Percentiles rank a stretch among this genome's conserved stretches.
These are phyloP conservation scores for Stephanodiscus triporus DNA, from an alignment of 108 stramenopile genomes.

Conservation along the genomic window DNA sequence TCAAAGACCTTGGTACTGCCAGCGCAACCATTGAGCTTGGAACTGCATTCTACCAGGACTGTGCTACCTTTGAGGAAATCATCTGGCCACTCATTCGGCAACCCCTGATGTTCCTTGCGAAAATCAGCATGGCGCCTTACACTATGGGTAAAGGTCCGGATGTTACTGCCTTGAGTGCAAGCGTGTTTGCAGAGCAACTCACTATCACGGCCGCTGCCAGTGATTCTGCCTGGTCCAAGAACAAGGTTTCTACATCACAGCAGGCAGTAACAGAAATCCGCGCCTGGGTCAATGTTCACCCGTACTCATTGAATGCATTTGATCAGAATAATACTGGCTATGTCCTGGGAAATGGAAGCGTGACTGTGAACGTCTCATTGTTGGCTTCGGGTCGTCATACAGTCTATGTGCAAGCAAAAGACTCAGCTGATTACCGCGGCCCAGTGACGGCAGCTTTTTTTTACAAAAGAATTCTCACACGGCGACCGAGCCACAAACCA, in stretches of 20 bases:
- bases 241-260: neutral
- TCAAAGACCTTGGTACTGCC: slow-evolving; percentile 49
- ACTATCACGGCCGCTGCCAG: neutral
- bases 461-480: too few species aligned
- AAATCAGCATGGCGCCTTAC: slow-evolving; percentile 45
- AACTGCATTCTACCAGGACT: slow-evolving; percentile 46
- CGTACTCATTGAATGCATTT: neutral
- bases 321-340: too few species aligned
- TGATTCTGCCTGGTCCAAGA: slow-evolving; percentile 1
- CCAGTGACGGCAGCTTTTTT: neutral
- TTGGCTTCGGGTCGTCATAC: neutral
- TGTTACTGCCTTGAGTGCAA: slow-evolving; percentile 3
- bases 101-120: slow-evolving; percentile 45
- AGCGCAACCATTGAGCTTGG: slow-evolving; percentile 58
- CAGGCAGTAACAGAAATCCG: neutral
- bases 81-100: slow-evolving; percentile 33
- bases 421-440: neutral
- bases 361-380: neutral
- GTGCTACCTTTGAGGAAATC: slow-evolving; percentile 43
- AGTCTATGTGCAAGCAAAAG: neutral
- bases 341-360: neutral
- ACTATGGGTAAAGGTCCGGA: slow-evolving; percentile 50
- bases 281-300: neutral
- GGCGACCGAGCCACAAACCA: too few species aligned
- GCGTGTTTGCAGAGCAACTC: neutral